Evolutionary conservation across 805 yeast genomes (phyloP).

Genomic region (Ogataea henricii): DNA sequence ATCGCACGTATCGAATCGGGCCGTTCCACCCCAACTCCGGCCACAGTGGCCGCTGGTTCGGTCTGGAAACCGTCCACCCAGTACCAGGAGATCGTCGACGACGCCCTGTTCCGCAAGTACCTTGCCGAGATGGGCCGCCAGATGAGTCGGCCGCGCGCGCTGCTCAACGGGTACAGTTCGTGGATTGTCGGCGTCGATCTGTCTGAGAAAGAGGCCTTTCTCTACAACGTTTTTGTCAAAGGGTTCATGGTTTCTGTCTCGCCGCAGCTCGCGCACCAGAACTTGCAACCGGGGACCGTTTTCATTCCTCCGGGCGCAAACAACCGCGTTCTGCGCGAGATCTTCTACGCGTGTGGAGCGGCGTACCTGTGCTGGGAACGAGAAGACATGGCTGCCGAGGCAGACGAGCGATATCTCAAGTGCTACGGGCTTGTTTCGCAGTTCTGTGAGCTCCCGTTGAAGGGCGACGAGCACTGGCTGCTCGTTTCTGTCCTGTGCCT

Average conservation of each 20-base stretch:
- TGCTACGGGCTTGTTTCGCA: slow-evolving; percentile 25
- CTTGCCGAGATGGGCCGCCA: slow-evolving; percentile 16
- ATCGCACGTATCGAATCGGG: background rate
- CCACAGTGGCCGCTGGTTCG: background rate
- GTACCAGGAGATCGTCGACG: slow-evolving; percentile 20
- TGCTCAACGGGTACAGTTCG: slow-evolving; percentile 18
- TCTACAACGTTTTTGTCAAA: slow-evolving; percentile 39
- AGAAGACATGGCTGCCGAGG: slow-evolving; percentile 25
- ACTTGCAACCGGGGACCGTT: slow-evolving; percentile 42
- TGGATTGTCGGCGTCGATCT: slow-evolving; percentile 23
- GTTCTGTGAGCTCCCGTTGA: slow-evolving; percentile 2
- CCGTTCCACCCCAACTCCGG: background rate
- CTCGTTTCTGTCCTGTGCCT: slow-evolving; percentile 41
- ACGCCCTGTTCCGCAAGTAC: slow-evolving; percentile 27
- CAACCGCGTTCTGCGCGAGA: slow-evolving; percentile 28
- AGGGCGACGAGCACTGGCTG: slow-evolving; percentile 38
- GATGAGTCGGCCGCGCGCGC: slow-evolving; percentile 9
- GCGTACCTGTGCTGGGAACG: slow-evolving; percentile 38
- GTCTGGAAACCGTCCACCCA: background rate
- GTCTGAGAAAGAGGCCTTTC: slow-evolving; percentile 20
- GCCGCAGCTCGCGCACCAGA: slow-evolving; percentile 44
- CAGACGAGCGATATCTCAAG: slow-evolving; percentile 26
- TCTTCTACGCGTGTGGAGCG: slow-evolving; percentile 43
- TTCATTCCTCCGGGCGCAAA: slow-evolving; percentile 39
- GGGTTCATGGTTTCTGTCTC: slow-evolving; percentile 44